phyloP scores from a whole-genome alignment of 2,329 filamentous ascomycete species.

The Penicillium sumatraense region DNA sequence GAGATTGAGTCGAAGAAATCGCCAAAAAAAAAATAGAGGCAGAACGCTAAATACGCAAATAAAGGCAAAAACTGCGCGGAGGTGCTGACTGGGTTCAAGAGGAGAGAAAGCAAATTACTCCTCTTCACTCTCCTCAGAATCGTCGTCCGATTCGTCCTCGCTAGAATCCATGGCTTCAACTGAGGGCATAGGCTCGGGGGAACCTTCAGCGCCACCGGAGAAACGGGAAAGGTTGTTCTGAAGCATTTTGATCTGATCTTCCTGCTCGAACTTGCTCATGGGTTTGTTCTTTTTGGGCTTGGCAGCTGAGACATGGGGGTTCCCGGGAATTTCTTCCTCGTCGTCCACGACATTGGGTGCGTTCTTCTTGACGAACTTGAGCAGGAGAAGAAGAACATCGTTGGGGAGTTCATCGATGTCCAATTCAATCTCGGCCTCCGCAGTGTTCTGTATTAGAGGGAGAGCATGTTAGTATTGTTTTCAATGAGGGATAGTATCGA shows the following conservation, averaged over 20 bases:
- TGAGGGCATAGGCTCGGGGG: constrained; percentile 48
- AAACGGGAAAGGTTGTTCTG: constrained; percentile 53
- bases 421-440: constrained; percentile 53
- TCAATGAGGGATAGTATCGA: too few species aligned
- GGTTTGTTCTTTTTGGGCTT: constrained; percentile 58
- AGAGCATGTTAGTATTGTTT: constrained; percentile 15
- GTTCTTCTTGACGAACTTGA: constrained; percentile 54
- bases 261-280: constrained; percentile 57
- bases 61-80: not conserved
- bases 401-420: constrained; percentile 56
- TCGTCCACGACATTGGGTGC: constrained; percentile 48
- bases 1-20: not conserved
- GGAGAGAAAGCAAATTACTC: constrained; percentile 40
- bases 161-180: constrained; percentile 51
- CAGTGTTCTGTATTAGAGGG: constrained; percentile 38
- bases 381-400: constrained; percentile 49
- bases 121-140: constrained; percentile 54
- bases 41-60: not conserved
- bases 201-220: constrained; percentile 46
- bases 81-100: not conserved
- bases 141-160: constrained; percentile 52
- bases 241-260: constrained; percentile 55
- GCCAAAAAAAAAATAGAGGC: not conserved
- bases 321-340: constrained; percentile 43
- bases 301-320: constrained; percentile 37